Conservation (phyloP, 345 rosid species). For the Lagerstroemia speciosa region DNA sequence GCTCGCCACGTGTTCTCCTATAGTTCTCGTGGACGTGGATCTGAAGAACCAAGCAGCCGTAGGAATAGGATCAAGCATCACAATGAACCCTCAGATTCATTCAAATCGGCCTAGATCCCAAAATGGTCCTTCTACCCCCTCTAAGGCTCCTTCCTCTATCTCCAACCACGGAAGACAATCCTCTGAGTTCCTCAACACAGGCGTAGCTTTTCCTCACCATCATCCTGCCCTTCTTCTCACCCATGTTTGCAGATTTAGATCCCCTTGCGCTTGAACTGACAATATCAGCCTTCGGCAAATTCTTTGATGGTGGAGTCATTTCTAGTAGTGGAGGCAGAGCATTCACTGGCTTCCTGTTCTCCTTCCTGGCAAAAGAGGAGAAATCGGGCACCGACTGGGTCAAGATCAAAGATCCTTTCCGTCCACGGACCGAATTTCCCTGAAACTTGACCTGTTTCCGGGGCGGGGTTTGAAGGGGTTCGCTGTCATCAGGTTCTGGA, state of each 20-base stretch:
- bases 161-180: not conserved
- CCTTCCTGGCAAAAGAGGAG: constrained; percentile 50
- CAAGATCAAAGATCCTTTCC: constrained; percentile 30
- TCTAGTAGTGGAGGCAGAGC: constrained; percentile 12
- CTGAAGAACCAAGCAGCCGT: not conserved
- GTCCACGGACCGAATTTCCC: not conserved
- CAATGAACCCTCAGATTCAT: not conserved
- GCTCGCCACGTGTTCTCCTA: too few species aligned
- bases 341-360: constrained; percentile 45
- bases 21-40: too few species aligned
- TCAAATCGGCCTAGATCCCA: not conserved
- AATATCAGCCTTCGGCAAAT: not conserved
- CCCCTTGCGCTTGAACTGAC: constrained; percentile 29
- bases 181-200: constrained; percentile 43
- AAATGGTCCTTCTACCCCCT: not conserved
- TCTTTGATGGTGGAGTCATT: constrained; percentile 29
- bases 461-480: constrained; percentile 16
- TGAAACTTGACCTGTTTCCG: constrained; percentile 37
- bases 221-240: constrained; percentile 39
- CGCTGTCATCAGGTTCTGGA: constrained; percentile 5
- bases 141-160: constrained; percentile 1
- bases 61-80: not conserved
- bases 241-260: constrained; percentile 51
- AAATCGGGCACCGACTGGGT: constrained; percentile 70
- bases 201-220: constrained; percentile 64